A percentile compares a stretch with the other conserved stretches of the same genome.
These are phyloP conservation scores for Scutellaria barbata DNA, from an alignment of 257 asterid species.

Conservation along the genomic window DNA sequence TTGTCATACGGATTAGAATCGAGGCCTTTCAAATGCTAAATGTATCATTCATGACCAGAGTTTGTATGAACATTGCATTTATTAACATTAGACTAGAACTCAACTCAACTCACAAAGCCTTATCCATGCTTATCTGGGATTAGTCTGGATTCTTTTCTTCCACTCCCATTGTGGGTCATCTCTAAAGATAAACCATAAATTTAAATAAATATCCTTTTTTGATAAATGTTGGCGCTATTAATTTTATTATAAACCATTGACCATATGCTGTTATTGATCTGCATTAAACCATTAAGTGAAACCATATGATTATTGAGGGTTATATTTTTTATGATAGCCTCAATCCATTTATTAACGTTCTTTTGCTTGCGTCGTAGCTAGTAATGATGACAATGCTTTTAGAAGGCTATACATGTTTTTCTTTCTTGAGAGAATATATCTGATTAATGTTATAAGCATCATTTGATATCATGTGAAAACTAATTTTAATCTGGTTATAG, in stretches of 20 bases:
- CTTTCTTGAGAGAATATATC: conserved; percentile 22
- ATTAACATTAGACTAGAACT: conserved; percentile 20
- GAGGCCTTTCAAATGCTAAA: conserved; percentile 24
- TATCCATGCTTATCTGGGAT: conserved; percentile 19
- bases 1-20: conserved; percentile 27
- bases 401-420: conserved; percentile 22
- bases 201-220: neutral
- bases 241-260: neutral
- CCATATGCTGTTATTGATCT: neutral
- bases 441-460: conserved; percentile 32
- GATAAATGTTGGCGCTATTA: neutral
- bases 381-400: conserved; percentile 11
- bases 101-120: conserved; percentile 30
- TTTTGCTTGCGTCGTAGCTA: conserved; percentile 27
- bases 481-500: conserved; percentile 57
- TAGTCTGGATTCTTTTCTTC: conserved; percentile 27
- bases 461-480: conserved; percentile 39
- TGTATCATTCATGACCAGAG: conserved; percentile 17
- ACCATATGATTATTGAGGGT: neutral
- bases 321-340: conserved; percentile 20
- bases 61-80: conserved; percentile 30
- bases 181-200: conserved; percentile 8
- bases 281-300: neutral
- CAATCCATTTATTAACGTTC: neutral
- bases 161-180: conserved; percentile 21